These are phyloP conservation scores for Diaporthe australafricana DNA, from an alignment of 2,329 filamentous ascomycete genomes.

Conservation along the genomic window DNA sequence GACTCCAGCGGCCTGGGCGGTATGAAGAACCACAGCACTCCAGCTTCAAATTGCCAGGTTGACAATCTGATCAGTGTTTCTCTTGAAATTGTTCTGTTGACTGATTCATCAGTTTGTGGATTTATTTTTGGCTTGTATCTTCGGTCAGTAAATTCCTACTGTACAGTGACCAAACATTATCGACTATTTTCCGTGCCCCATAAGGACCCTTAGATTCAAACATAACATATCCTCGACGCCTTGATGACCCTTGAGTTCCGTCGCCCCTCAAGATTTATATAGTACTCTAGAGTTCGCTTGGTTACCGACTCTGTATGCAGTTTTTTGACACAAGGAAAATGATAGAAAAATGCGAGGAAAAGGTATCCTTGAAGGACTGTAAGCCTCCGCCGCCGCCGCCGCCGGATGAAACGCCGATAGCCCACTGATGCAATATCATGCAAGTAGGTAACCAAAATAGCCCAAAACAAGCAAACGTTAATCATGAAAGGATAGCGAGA, in stretches of 20 bases:
- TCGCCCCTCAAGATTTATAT: conserved; percentile 26
- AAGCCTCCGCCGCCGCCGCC: conserved; percentile 17
- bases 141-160: conserved; percentile 20
- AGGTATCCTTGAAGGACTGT: conserved; percentile 19
- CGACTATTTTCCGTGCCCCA: conserved; percentile 23
- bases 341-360: conserved; percentile 6
- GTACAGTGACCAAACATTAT: conserved; percentile 34
- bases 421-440: conserved; percentile 22
- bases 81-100: neutral
- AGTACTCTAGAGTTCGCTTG: conserved; percentile 32
- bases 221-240: conserved; percentile 1
- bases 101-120: neutral
- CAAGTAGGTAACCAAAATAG: conserved; percentile 25
- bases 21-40: no score
- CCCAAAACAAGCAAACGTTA: conserved; percentile 36
- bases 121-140: conserved; percentile 7
- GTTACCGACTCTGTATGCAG: conserved; percentile 23
- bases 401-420: conserved; percentile 29
- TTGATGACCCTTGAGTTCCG: conserved; percentile 11
- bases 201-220: neutral
- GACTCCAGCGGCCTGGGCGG: neutral
- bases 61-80: neutral
- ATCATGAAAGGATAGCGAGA: conserved; percentile 27
- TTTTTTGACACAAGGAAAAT: conserved; percentile 20
- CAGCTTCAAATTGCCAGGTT: neutral